These are phyloP conservation scores for Cytospora mali DNA, from an alignment of 2,329 filamentous ascomycete genomes.

Conservation along the genomic window DNA sequence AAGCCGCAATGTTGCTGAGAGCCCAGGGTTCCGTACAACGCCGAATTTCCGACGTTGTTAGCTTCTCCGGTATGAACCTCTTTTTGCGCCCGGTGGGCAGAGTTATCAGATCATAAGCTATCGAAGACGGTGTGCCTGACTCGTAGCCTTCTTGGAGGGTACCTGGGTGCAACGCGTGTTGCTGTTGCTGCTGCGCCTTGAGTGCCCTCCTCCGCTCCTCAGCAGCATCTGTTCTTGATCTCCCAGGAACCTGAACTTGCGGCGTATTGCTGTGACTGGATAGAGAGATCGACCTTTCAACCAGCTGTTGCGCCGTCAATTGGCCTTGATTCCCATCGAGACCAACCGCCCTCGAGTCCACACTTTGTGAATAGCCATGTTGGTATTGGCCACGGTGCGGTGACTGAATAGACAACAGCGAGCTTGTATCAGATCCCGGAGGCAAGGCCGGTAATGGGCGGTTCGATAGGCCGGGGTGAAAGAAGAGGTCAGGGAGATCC, in stretches of 20 bases:
- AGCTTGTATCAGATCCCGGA: constrained; percentile 63
- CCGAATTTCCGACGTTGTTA: constrained; percentile 78
- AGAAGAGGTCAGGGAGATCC: constrained; percentile 89
- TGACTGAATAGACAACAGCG: constrained; percentile 51
- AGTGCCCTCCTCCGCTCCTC: constrained; percentile 59
- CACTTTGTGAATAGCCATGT: constrained; percentile 52
- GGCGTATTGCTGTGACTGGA: constrained; percentile 81
- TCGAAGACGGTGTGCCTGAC: constrained; percentile 52
- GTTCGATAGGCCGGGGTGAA: constrained; percentile 77
- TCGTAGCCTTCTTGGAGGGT: constrained; percentile 61
- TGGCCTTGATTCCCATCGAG: constrained; percentile 49
- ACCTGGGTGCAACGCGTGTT: constrained; percentile 54
- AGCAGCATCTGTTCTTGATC: constrained; percentile 93
- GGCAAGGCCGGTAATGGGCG: constrained; percentile 67
- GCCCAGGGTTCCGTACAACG: constrained; percentile 92
- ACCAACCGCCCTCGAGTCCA: constrained; percentile 48
- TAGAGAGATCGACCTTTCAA: constrained; percentile 78
- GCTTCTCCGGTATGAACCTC: constrained; percentile 83
- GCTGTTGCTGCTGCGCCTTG: constrained; percentile 56
- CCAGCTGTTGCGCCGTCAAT: constrained; percentile 48
- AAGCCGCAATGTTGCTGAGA: constrained; percentile 80
- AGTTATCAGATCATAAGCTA: constrained; percentile 80
- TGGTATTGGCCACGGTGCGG: constrained; percentile 50
- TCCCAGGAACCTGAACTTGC: constrained; percentile 75
- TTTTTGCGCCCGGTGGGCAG: constrained; percentile 77